Base-by-base conservation (phyloP, 441 rosid genomes). In the Populus tomentosa region DNA sequence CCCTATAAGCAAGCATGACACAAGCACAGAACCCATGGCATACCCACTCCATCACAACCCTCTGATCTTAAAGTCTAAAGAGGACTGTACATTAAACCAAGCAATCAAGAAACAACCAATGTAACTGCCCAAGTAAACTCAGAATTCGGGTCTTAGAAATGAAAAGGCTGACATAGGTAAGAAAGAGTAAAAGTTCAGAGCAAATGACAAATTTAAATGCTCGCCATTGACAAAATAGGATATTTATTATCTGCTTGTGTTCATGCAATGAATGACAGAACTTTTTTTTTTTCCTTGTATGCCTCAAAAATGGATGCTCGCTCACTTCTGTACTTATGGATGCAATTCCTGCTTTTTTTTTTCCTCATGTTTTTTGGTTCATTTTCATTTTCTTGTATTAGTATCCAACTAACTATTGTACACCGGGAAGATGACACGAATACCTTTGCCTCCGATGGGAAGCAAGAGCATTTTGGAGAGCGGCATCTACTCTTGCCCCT, bases 351-450 rank as follows among this genome's bases (percentile, higher is more conserved):
- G 6, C 10, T 10, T 40, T 56, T 73, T 32, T 9, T 26, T 40
- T 69, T 9, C 23, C 23, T 28, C 1, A 66, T 1, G 21, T 6
- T 61, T 50, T 59, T 7, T 8, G 2, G 10, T 67, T 46, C 46
- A 28, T 65, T 36, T 73, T 72, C 42, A 13, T 69, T 28, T 65
- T 61, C 72, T 10, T 72, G 72, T 65, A 72, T 46, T 59, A 69
- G 59, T 64, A 65, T 71, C 59, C 18, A 28, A 70, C 76, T 59
- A 10, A n/a, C 84, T 86, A 85, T 32, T 83, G 80, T 79, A 81
- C 85, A 83, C 82, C 76, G n/a, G 97, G 92, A 80, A 92, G 91
- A 86, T 95, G 99, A 75, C 94, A 93, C 53, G 83, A 80, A 82
- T 89, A 95, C 84, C 92, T 92, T 80, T 90, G 84, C 82, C 85